Base-by-base conservation (phyloP, 2,329 filamentous ascomycete genomes). In the Aspergillus awamori region DNA sequence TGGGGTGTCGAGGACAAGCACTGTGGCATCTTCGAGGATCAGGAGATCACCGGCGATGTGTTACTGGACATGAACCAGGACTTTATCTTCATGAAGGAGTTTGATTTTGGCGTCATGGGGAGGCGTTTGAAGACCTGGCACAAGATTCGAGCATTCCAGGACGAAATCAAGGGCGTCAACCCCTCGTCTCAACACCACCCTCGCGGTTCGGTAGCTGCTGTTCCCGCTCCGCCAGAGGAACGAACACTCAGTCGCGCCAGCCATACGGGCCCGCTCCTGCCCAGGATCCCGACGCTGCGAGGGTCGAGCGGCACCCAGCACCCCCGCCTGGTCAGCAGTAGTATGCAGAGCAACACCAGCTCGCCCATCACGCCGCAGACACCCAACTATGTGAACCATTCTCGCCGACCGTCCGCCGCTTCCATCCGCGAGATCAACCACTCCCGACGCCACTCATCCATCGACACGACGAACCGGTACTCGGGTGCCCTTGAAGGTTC, bases 1-100 rank as follows among this genome's bases (percentile, higher is more conserved):
- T 81, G 87, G 4, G 93, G 93, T 6, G 90, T 98, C 7, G 94
- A 98, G 74, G 87, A 89, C 70, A 88, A 89, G 67, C 94, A 98
- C 69, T 99, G 95, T 73, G 90, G 96, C 66, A 91, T 98, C 3
- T 99, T 99, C 71, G 84, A 89, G 68, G 93, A 98, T 71, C 94
- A 99, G 76, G 95, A 99, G 75, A 98, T 99, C 60, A 89, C 91
- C 2, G 95, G 95, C 53, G 93, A 98, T 70, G 94, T 98, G 4
- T 80, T 99, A 41, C 80, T 99, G 56, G 92, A 91, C 57, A 96
- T 98, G 92, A 93, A 97, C 70, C 94, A 97, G 79, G 91, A 92
- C 60, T 96, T 95, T 41, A 83, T 98, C 15, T 96, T 97, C 74
- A 89, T 98, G 81, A 97, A 97, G 73, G 93, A 95, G 51, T 96